Evolutionary conservation across 805 yeast species (phyloP).

Genomic region (Allodekkera sacchari): DNA sequence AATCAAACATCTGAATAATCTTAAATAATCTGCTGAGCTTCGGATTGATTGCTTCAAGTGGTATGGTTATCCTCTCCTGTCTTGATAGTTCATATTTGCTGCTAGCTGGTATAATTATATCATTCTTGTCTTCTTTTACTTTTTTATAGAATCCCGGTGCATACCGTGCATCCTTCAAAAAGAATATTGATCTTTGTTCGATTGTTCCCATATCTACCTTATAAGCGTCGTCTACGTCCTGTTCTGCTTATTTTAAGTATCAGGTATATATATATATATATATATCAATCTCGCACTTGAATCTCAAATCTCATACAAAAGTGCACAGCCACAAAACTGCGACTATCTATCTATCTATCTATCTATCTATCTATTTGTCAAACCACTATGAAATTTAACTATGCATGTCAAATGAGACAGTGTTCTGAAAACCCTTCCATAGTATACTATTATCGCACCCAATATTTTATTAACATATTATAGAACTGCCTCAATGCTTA

Average conservation of each 20-base stretch:
- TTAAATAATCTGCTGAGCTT: neutral
- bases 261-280: no score
- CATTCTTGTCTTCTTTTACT: conserved; percentile 8
- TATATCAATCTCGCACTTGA: no score
- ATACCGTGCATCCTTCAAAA: conserved; percentile 9
- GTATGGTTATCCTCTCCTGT: conserved; percentile 7
- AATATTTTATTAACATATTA: no score
- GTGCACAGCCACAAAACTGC: no score
- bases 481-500: conserved; percentile 14
- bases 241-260: no score
- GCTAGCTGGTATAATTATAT: conserved; percentile 14
- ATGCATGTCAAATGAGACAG: no score
- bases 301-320: no score
- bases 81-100: conserved; percentile 2
- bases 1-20: conserved; percentile 1
- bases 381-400: no score
- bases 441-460: no score
- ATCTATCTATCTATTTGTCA: no score
- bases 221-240: neutral
- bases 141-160: conserved; percentile 10
- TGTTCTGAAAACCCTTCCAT: no score
- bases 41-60: conserved; percentile 2
- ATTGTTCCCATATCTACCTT: conserved; percentile 7
- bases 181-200: conserved; percentile 15
- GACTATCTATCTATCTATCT: no score